Base-by-base conservation (phyloP, 495 filamentous ascomycete genomes). In the Penicillium parvum region DNA sequence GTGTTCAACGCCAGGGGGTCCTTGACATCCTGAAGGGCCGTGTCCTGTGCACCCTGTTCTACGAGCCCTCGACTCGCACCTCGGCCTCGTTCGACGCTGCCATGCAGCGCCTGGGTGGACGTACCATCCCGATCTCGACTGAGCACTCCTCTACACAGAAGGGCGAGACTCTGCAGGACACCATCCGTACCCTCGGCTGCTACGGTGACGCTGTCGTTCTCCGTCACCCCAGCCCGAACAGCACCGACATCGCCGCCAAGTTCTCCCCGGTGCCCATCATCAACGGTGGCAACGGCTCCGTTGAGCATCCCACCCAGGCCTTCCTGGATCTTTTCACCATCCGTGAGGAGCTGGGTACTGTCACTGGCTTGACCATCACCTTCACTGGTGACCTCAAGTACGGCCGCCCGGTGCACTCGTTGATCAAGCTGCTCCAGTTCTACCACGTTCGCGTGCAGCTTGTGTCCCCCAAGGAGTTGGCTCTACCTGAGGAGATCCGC, bases 261-360 rank as follows among this genome's bases (percentile, higher is more conserved):
- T 95, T 81, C 69, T 88, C 86, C 27, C 79, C 81, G 18, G 87
- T 95, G 1, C 92, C 92, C 2, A 80, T 98, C 58, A 90, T 98
- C 72, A 98, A 98, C 59, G 92, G 88, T 51, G 92, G 92, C 34
- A 98, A 97, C 60, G 92, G 92, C 43, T 85, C 83, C 63, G 77
- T 86, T 50, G 92, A 98, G 70, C 92, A 98, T 65, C 92, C 92
- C 3, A 97, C 94, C 0, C 92, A 98, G 67, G 92, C 92, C 4
- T 90, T 98, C 81, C 76, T 96, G n/a, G 92, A 98, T 57, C 80
- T 98, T 49, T 97, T 95, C 75, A 98, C 92, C 26, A 96, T 98
- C 63, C 84, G 94, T 40, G 90, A 98, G 66, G 92, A 98, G 68
- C 76, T 97, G 14, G 92, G 92, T 41, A 95, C 88, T 4, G 91